Base-by-base conservation (phyloP, 2,329 filamentous ascomycete genomes). In the Ceratocystis cacaofunesta region DNA sequence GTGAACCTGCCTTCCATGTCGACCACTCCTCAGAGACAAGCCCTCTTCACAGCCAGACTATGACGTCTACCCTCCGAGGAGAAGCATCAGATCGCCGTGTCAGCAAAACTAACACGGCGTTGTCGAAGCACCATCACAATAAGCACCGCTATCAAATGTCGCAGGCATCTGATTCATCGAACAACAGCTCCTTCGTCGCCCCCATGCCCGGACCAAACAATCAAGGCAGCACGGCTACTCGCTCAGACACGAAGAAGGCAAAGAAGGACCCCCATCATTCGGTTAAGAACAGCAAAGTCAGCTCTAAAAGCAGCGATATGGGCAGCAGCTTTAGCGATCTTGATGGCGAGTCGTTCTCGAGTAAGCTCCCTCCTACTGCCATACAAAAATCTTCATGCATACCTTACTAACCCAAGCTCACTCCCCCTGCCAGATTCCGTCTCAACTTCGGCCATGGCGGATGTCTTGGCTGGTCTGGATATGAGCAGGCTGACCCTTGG, bases 321-420 rank as follows among this genome's bases (percentile, higher is more conserved):
- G 88, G 89, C 0, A 92, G 89, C 73, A 92, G 88, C 70, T 94
- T 90, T 71, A 92, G 88, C 74, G 90, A 94, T 76, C 79, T 95
- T 55, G 89, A 92, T 72, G 88, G 88, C 83, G 77, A 67, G 73
- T 70, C 67, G 55, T 64, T n/a, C 67, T 58, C 52, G 15, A 62
- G 61, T 64, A 62, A 8, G 41, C 62, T 28, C 6, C 12, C n/a
- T 12, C 48, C n/a, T 30, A 15, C 55, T 15, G 8, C 2, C 46
- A 30, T 57, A 55, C 64, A 62, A 19, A 52, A 28, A 6, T 28
- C 22, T 2, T 7, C 15, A 25, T n/a, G 3, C 12, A 44, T n/a
- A 19, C 25, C 15, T 10, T 12, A 1, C 60, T 62, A 19, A 17
- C 67, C 68, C 41, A 68, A 63, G 19, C 6, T 55, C 36, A 41